Percentiles rank a stretch among this genome's conserved stretches.
Conservation (phyloP, 768 basidiomycete genomes). For the Podaxis sp. region DNA sequence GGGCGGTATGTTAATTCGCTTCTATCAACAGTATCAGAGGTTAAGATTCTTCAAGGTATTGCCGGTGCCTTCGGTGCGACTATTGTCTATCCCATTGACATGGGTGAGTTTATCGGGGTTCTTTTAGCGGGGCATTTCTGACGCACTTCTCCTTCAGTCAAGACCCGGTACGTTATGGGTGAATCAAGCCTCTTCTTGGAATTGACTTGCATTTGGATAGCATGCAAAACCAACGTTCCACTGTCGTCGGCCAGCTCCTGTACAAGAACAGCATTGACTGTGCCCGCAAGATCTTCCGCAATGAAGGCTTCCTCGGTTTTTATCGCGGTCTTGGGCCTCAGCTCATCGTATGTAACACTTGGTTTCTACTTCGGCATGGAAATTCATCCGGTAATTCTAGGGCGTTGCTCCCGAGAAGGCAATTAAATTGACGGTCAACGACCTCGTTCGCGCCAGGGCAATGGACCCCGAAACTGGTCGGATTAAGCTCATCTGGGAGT, state of each 20-base stretch:
- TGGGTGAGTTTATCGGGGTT: conserved; percentile 53
- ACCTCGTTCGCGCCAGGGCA: conserved; percentile 76
- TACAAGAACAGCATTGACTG: conserved; percentile 98
- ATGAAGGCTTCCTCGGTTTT: conserved; percentile 94
- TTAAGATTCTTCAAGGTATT: conserved; percentile 52
- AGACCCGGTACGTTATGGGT: conserved; percentile 58
- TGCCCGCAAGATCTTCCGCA: conserved; percentile 88
- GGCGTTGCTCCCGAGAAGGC: conserved; percentile 97
- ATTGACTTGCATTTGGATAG: conserved; percentile 34
- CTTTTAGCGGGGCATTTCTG: not conserved
- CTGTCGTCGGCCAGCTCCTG: conserved; percentile 93
- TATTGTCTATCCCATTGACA: conserved; percentile 96
- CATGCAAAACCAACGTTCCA: conserved; percentile 97
- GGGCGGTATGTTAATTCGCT: conserved; percentile 54
- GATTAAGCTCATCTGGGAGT: conserved; percentile 88
- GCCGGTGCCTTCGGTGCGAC: conserved; percentile 95
- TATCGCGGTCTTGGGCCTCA: conserved; percentile 97
- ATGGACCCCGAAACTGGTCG: conserved; percentile 96
- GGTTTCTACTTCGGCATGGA: not conserved
- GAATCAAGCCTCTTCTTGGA: not conserved
- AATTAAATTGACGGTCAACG: conserved; percentile 97
- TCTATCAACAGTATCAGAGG: not conserved
- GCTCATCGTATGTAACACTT: conserved; percentile 62
- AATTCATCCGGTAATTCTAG: conserved; percentile 35
- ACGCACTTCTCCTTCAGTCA: conserved; percentile 48